These are phyloP conservation scores for Candida xiaguanensis DNA, from an alignment of 805 yeast species.

Conservation along the genomic window DNA sequence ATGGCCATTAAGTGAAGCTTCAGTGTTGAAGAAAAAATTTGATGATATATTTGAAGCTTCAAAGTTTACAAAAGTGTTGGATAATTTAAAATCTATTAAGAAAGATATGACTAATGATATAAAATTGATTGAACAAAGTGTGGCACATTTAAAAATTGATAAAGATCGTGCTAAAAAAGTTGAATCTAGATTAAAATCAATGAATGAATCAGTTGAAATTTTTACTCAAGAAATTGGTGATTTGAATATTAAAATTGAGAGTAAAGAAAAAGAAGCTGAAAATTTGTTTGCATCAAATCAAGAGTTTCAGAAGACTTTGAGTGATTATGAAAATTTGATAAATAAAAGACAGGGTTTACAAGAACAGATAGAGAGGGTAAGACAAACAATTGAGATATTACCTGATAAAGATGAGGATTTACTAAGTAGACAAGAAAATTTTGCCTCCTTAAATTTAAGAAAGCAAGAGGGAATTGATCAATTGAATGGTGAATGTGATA, in stretches of 20 bases:
- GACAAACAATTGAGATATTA: slow-evolving; percentile 43
- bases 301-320: slow-evolving; percentile 69
- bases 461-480: slow-evolving; percentile 14
- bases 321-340: slow-evolving; percentile 55
- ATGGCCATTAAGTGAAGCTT: slow-evolving; percentile 95
- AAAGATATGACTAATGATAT: slow-evolving; percentile 78
- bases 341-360: slow-evolving; percentile 43
- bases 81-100: slow-evolving; percentile 66
- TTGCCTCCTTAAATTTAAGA: slow-evolving; percentile 18
- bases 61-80: slow-evolving; percentile 87
- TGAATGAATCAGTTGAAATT: slow-evolving; percentile 40
- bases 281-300: slow-evolving; percentile 71
- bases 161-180: slow-evolving; percentile 66
- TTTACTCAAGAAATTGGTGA: slow-evolving; percentile 46
- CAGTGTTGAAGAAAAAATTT: slow-evolving; percentile 81
- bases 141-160: slow-evolving; percentile 71
- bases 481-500: slow-evolving; percentile 10
- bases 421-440: slow-evolving; percentile 25
- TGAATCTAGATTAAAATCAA: slow-evolving; percentile 40
- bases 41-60: slow-evolving; percentile 97
- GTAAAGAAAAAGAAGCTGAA: slow-evolving; percentile 57
- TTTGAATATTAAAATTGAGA: slow-evolving; percentile 48
- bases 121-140: slow-evolving; percentile 72
- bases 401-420: slow-evolving; percentile 36
- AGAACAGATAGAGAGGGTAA: slow-evolving; percentile 52